Evolutionary conservation across 176 grass and related monocot species (phyloP), one percentile per base, ranked within the genome.

Genomic region (Musa schizocarpa): DNA sequence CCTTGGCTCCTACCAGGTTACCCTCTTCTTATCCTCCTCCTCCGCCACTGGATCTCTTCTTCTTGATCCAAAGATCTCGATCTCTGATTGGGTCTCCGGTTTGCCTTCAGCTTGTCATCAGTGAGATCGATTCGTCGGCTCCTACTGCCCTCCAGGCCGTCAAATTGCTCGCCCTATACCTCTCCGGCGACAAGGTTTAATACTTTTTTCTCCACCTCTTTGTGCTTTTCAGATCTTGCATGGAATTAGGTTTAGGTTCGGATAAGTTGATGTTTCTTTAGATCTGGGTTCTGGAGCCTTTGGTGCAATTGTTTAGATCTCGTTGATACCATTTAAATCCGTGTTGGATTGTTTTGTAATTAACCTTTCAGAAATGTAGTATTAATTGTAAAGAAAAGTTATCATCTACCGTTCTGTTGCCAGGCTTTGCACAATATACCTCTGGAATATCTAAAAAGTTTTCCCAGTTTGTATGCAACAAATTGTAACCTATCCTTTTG

Each of bases 111-210:
- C 61, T 94, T 27, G 90, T 92, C 58, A 88, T 99, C 75, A 91
- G 76, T 69, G 88, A 99, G 86, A 91, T 99, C 80, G 88, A 94
- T 82, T 86, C 88, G 23, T 88, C 88, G 2, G 90, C 90, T 43
- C 90, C 95, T 4, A 99, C 95, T 11, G 82, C 90, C 26, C 84
- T 99, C 53, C 95, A 99, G 86, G 95, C 95, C 34, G 90, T 99
- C 50, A 94, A 94, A 81, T 78, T 94, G 29, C 90, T 92, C 73
- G 86, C 95, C 9, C 52, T 91, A 11, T 99, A 89, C 81, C 83
- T 93, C 75, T 74, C 85, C 9, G 75, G 43, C 9, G 64, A 91
- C 57, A 98, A 93, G 88, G 94, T 98, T 81, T 19, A 54, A 50
- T 19, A n/a, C 51, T 50, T 17, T 69, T 19, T 71, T 11, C 2